Evolutionary conservation across 192 early-diverging fungal species (phyloP).

Genomic region (Backusella mclennaniae): DNA sequence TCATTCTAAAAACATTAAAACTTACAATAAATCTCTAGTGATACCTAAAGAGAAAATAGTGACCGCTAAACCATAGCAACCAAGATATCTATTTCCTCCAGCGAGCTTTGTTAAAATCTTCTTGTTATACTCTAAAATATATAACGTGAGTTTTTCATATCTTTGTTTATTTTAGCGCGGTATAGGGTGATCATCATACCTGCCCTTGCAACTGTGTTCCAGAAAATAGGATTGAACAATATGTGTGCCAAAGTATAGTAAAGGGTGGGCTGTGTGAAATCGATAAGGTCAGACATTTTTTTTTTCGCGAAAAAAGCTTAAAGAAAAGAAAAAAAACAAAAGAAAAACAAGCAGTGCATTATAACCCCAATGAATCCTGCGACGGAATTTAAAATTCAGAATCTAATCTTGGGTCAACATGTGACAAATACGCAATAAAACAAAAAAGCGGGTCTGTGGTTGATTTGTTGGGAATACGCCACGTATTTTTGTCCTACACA

Average conservation of each 20-base stretch:
- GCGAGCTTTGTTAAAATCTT: conserved; percentile 70
- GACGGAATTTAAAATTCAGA: background rate
- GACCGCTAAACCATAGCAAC: conserved; percentile 80
- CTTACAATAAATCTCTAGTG: conserved; percentile 72
- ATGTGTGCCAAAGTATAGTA: conserved; percentile 71
- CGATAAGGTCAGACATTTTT: conserved; percentile 39
- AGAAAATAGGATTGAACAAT: conserved; percentile 84
- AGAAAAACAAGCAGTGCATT: background rate
- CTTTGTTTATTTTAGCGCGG: background rate
- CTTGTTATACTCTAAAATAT: conserved; percentile 66
- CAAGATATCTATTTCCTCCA: conserved; percentile 61
- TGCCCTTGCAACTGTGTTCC: conserved; percentile 86
- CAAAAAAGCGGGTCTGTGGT: background rate
- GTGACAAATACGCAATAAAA: conserved; percentile 9
- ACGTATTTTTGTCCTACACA: background rate
- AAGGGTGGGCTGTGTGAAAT: conserved; percentile 65
- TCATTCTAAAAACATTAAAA: background rate
- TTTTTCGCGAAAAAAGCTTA: background rate
- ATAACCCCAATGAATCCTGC: conserved; percentile 4
- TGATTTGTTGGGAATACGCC: background rate
- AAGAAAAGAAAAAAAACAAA: background rate
- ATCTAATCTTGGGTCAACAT: conserved; percentile 4
- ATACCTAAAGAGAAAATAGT: conserved; percentile 83
- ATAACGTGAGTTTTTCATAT: background rate
- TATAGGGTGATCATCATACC: conserved; percentile 38